phyloP scores from a whole-genome alignment of 192 early-diverging fungal genomes.

The Gonapodya prolifera region DNA sequence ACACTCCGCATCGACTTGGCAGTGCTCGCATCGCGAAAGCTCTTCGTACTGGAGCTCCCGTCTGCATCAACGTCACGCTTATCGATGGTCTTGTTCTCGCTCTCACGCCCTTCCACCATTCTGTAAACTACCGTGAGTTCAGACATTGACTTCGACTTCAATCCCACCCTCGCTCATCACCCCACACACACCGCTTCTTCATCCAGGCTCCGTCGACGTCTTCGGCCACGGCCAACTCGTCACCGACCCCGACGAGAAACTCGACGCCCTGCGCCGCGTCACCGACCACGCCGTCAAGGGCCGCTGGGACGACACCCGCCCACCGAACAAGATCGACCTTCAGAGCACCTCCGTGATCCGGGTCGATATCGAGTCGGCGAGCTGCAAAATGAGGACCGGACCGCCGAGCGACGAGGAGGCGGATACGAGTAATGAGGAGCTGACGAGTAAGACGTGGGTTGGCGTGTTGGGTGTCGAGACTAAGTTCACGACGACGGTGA shows the following conservation, averaged over 20 bases:
- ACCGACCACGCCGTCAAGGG: conserved; percentile 34
- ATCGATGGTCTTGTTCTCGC: conserved; percentile 31
- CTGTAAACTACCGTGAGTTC: conserved; percentile 34
- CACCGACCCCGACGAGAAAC: conserved; percentile 21
- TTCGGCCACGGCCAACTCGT: conserved; percentile 30
- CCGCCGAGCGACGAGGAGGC: conserved; percentile 11
- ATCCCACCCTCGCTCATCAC: too few relatives aligned
- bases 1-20: conserved; percentile 8
- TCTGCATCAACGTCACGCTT: conserved; percentile 22
- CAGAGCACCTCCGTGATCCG: conserved; percentile 11
- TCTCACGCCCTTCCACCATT: conserved; percentile 33
- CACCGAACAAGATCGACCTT: conserved; percentile 1
- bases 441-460: conserved; percentile 6
- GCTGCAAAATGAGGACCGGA: conserved; percentile 12
- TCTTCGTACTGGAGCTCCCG: not conserved
- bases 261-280: conserved; percentile 21
- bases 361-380: conserved; percentile 15
- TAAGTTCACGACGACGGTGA: conserved; percentile 1
- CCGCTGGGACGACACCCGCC: conserved; percentile 23
- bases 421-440: conserved; percentile 7
- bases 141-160: too few relatives aligned
- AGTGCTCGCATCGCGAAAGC: conserved; percentile 3
- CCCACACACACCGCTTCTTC: too few relatives aligned
- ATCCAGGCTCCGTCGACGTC: conserved; percentile 23
- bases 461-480: conserved; percentile 14